Evolutionary conservation across 345 rosid species (phyloP).

Genomic region (Eucalyptus cloeziana): DNA sequence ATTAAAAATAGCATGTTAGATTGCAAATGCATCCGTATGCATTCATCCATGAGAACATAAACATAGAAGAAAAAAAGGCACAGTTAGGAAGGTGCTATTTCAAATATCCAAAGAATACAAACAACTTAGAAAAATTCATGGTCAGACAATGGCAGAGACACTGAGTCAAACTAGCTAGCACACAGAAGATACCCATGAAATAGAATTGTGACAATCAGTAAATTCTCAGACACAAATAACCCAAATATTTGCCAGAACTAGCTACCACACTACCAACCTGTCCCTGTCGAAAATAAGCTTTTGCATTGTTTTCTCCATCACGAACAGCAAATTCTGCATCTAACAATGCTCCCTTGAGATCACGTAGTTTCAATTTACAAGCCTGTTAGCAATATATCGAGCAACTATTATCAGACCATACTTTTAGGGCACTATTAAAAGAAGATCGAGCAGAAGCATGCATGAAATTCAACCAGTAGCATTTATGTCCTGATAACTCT

Average conservation of each 20-base stretch:
- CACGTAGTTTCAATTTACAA: conserved; percentile 76
- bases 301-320: conserved; percentile 71
- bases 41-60: not conserved
- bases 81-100: not conserved
- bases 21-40: not conserved
- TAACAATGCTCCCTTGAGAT: conserved; percentile 75
- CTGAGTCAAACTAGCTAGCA: not conserved
- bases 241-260: not conserved
- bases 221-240: not conserved
- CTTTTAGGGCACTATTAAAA: not conserved
- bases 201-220: not conserved
- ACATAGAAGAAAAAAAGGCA: not conserved
- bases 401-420: not conserved
- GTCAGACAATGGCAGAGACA: not conserved
- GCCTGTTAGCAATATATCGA: conserved; percentile 33
- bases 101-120: not conserved
- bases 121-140: not conserved
- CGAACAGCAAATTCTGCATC: conserved; percentile 90
- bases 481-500: not conserved
- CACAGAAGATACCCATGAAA: not conserved
- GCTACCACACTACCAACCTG: conserved; percentile 41
- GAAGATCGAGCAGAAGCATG: not conserved
- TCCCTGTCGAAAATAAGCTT: conserved; percentile 96
- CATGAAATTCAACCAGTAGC: not conserved
- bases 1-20: not conserved